Base-by-base conservation (phyloP, 768 basidiomycete species). In the Pisolithus tinctorius region DNA sequence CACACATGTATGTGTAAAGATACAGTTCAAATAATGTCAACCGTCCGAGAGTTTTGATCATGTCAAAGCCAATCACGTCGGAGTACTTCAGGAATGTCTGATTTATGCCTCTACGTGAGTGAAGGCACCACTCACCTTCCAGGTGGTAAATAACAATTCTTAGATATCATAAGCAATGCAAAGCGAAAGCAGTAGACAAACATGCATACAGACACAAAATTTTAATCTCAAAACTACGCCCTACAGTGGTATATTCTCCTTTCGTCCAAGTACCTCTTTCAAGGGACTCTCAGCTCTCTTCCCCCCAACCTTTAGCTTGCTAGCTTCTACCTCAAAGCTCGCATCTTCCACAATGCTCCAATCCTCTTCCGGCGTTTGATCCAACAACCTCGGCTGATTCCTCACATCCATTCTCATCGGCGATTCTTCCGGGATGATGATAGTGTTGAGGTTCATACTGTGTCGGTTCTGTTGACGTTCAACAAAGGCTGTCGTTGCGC, bases 281-380 rank as follows among this genome's bases (percentile, higher is more conserved):
- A 64, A 51, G 11, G 61, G 50, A 27, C 64, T 65, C 48, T 70
- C 68, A 23, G 60, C 55, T 48, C 69, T 67, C 53, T 69, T 75
- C 36, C 58, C 67, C 43, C 49, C 56, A 13, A 16, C 11, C 50
- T 57, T 65, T 20, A 52, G 57, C 38, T 63, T 56, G 11, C 56
- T 61, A 26, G 59, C 49, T 6, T 67, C 74, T 43, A 63, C 61
- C 63, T 80, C 82, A 53, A 81, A 83, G 58, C 80, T 83, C 30
- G 79, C 60, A 52, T 83, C 79, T 26, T 66, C 69, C 59, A 73
- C 58, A 31, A 62, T 58, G 29, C 65, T 70, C 74, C 71, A 79
- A n/a, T 75, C 74, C 45, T 79, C 78, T 55, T 81, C 80, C 26
- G 77, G 79, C 64, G 72, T 75, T 61, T 84, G 80, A 59, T 83